Evolutionary conservation across 441 rosid species (phyloP).

Genomic region (Kokia cookei): DNA sequence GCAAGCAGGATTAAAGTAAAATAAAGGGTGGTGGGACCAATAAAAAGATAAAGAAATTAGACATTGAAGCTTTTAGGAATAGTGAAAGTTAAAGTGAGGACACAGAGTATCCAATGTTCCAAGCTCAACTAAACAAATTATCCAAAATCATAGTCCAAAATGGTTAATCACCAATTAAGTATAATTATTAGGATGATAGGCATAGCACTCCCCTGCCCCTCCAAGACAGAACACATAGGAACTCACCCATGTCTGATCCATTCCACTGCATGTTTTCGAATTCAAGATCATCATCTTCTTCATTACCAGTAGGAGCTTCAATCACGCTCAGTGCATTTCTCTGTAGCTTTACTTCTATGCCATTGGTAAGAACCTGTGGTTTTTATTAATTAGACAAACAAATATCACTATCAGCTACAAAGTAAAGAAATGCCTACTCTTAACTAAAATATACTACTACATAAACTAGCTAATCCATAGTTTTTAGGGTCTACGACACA

Average conservation of each 20-base stretch:
- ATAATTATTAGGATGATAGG: not conserved
- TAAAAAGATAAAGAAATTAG: conserved; percentile 31
- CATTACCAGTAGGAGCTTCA: conserved; percentile 92
- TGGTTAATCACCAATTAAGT: conserved; percentile 1
- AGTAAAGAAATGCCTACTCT: not conserved
- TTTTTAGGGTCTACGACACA: too few species aligned
- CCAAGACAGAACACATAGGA: not conserved
- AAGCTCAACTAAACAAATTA: conserved; percentile 23
- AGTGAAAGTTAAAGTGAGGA: conserved; percentile 45
- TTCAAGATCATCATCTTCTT: conserved; percentile 72
- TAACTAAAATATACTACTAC: not conserved
- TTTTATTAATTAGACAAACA: conserved; percentile 8
- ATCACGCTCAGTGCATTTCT: conserved; percentile 96
- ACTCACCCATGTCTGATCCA: conserved; percentile 73
- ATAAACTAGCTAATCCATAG: not conserved
- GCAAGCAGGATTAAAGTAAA: conserved; percentile 21
- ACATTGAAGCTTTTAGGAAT: conserved; percentile 35
- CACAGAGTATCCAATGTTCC: conserved; percentile 63
- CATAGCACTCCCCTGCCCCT: not conserved
- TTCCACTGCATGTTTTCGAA: conserved; percentile 61
- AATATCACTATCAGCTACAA: conserved; percentile 3
- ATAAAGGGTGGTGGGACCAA: conserved; percentile 36
- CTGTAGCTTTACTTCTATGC: conserved; percentile 95
- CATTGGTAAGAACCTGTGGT: conserved; percentile 86
- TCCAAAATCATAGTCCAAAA: conserved; percentile 7